These are phyloP conservation scores for Cornus controversa DNA, from an alignment of 148 eudicot species.

Conservation along the genomic window DNA sequence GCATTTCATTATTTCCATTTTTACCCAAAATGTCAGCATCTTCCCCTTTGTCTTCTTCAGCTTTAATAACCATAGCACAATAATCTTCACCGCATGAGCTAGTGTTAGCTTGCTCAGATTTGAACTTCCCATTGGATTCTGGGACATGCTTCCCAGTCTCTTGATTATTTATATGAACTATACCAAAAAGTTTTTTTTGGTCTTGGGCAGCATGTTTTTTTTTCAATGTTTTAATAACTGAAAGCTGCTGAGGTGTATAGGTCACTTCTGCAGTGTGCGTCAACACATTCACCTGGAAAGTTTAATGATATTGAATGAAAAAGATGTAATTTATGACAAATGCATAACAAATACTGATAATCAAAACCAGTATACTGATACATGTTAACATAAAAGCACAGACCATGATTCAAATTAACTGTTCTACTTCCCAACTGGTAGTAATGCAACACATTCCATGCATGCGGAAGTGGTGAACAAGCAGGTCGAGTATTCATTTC, in stretches of 20 bases:
- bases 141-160: constrained; percentile 1
- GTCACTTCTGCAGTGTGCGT: constrained; percentile 57
- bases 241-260: constrained; percentile 1
- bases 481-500: neutral
- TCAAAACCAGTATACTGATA: neutral
- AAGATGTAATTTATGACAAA: neutral
- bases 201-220: constrained; percentile 38
- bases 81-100: neutral
- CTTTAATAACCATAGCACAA: neutral
- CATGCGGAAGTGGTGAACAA: neutral
- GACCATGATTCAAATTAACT: neutral
- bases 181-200: constrained; percentile 36
- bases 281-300: constrained; percentile 62
- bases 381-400: neutral
- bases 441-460: neutral
- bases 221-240: constrained; percentile 26
- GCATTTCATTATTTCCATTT: neutral
- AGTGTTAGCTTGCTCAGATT: neutral
- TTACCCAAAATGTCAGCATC: neutral
- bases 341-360: neutral
- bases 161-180: neutral
- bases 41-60: constrained; percentile 6
- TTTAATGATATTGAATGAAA: neutral
- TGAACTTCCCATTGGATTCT: constrained; percentile 2
- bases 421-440: neutral